Base-by-base conservation (phyloP, 192 early-diverging fungal species). In the Backusella parvicylindrica region DNA sequence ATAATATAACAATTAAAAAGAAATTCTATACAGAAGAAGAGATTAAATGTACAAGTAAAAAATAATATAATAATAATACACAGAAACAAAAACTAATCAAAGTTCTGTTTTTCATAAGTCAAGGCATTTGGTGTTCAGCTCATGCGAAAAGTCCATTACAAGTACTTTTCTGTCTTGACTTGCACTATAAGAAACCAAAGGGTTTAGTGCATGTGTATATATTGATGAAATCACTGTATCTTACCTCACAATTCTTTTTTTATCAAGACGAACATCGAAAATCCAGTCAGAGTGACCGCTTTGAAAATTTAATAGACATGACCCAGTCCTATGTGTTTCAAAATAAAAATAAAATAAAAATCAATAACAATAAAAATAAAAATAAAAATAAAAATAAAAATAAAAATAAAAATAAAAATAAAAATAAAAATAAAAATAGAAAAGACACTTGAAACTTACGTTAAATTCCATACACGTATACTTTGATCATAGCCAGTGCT, bases 391-490 rank as follows among this genome's bases (percentile, higher is more conserved):
- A 69, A 31, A 70, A 13, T 16, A 65, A 43, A 70, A 31, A 30
- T 6, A 26, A 40, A 23, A 16, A 12, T 28, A 70, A 69, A 31
- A 70, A n/a, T 43, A 3, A 26, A 37, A 12, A 33, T 12, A 6
- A 30, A 43, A n/a, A n/a, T 28, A 33, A 33, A 31, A 31, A 65
- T 33, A 33, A 13, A 30, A 65, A n/a, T n/a, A n/a, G n/a, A n/a
- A 60, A 60, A 60, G 18, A 11, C 35, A 38, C 30, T 28, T 43
- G 33, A 65, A 36, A 31, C 72, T 73, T 73, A 81, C 38, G 84
- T 82, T 49, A 93, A 82, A 80, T 99, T 95, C 98, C 97, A 99
- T 31, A 99, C 93, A 79, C 95, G 95, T 68, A 99, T 92, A 1
- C 92, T 91, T 76, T 97, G 91, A 84, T 99, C 97, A 78, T 99